These are phyloP conservation scores for Cyclostephanos invisitatus DNA, from an alignment of 108 stramenopile genomes.

Conservation along the genomic window DNA sequence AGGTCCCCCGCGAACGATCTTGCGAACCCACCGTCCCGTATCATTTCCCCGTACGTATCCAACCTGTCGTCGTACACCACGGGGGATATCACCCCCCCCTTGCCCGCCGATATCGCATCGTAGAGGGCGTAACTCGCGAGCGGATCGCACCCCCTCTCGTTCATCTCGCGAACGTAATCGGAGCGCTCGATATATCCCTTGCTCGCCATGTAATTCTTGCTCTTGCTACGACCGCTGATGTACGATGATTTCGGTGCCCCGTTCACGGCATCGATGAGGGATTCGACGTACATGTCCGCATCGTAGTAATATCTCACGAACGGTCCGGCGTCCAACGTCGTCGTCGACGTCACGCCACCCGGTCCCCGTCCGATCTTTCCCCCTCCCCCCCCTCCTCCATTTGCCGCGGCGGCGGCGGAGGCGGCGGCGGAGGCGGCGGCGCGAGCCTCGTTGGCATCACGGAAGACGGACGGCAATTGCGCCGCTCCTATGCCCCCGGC, in stretches of 20 bases:
- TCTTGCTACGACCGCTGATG: slow-evolving; percentile 30
- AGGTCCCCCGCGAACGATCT: slow-evolving; percentile 36
- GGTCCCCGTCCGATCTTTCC: not conserved
- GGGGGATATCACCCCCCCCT: slow-evolving; percentile 47
- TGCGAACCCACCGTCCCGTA: slow-evolving; percentile 18
- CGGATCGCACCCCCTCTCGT: slow-evolving; percentile 36
- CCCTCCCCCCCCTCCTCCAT: not conserved
- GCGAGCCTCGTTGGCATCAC: slow-evolving; percentile 34
- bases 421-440: slow-evolving; percentile 18
- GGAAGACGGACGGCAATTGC: slow-evolving; percentile 43
- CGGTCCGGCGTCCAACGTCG: slow-evolving; percentile 42
- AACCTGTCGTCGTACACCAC: slow-evolving; percentile 36
- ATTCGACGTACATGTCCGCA: slow-evolving; percentile 27
- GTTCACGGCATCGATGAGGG: slow-evolving; percentile 29
- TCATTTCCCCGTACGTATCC: slow-evolving; percentile 26
- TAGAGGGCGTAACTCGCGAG: slow-evolving; percentile 43
- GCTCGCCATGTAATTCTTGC: slow-evolving; percentile 36
- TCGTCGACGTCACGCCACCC: too few relatives aligned
- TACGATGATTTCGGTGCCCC: slow-evolving; percentile 37
- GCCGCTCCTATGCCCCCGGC: slow-evolving; percentile 52
- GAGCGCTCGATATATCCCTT: slow-evolving; percentile 48
- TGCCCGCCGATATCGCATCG: slow-evolving; percentile 49
- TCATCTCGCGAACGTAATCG: slow-evolving; percentile 46
- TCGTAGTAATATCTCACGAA: slow-evolving; percentile 39
- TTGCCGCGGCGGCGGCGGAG: slow-evolving; percentile 19